Base-by-base conservation (phyloP, 148 eudicot species). In the Rhododendron griersonianum region DNA sequence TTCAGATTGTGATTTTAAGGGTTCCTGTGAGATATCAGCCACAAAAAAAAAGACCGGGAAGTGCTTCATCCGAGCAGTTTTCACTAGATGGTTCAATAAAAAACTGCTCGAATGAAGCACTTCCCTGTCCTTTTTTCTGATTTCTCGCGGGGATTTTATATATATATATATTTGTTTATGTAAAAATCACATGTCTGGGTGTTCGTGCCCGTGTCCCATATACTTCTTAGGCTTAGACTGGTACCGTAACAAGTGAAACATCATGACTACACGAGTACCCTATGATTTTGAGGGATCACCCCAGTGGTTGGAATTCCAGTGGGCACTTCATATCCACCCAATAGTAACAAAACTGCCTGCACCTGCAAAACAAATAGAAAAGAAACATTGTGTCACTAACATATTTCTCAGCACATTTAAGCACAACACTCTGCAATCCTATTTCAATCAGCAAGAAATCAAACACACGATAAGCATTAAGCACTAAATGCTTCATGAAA, bases 331-430 rank as follows among this genome's bases (percentile, higher is more conserved):
- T 86, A 90, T 81, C 94, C 93, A n/a, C 90, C 95, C 95, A 95
- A 89, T n/a, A 95, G 90, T 84, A 96, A 91, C 81, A 96, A 88
- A 33, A 95, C 96, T 83, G 98, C 96, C 91, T 96, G 96, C 88
- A 96, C 98, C 98, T 96, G 89, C 28, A 21, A 69, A 81, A 35
- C n/a, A 55, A 78, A 85, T 41, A 30, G 13, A 82, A 59, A 37
- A 82, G 73, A 57, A 61, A 59, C 23, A 30, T 59, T 41, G 39
- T 25, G n/a, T 76, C 75, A 35, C 73, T 39, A 50, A 76, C 57
- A 78, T 77, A 19, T 11, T 41, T 35, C 50, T 21, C 21, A 10
- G 16, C 13, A 25, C 25, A 73, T 15, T 50, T 25, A 67, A 67
- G 30, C 33, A 84, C 57, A 84, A 19, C 8, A 25, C 23, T 67